Base-by-base conservation (phyloP, 768 basidiomycete genomes). In the Pleurotus tuber-regium region DNA sequence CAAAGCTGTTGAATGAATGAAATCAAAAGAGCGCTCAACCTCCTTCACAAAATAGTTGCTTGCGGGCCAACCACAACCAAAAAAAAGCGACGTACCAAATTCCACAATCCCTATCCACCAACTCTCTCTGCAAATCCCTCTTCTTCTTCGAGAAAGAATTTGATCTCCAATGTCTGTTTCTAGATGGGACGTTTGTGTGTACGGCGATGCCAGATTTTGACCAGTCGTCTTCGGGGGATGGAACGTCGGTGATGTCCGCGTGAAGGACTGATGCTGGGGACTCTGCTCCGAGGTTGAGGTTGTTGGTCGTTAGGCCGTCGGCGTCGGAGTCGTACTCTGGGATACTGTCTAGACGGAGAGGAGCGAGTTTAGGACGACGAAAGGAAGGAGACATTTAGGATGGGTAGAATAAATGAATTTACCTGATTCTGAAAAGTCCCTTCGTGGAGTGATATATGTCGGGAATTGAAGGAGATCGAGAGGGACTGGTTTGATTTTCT, bases 81-180 rank as follows among this genome's bases (percentile, higher is more conserved):
- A 23, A 14, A 21, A 46, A 6, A n/a, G 33, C 31, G 21, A 50
- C 57, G 14, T 29, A 61, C 59, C 57, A 61, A 16, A 61, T 61
- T 1, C 59, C 59, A 53, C 59, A 61, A 48, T 61, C 59, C 12
- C 57, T 31, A 55, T 59, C 58, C 3, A 47, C 48, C 2, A 48
- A 25, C 49, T 44, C 19, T 21, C 36, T 44, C 36, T 48, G 43
- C 33, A n/a, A 14, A 10, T 24, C 9, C 6, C 35, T 35, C 8
- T 55, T 51, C 33, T 46, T 53, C 43, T 50, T 43, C 14, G 33
- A 28, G 21, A 53, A 53, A 8, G 55, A 56, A 16, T 43, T n/a
- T 10, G 54, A 52, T 6, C 52, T 14, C 55, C 55, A 56, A 14
- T 14, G 33, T 24, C 55, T 48, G 36, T 36, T 41, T 21, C 52